Conservation (phyloP, 2,329 filamentous ascomycete species). For the Microcyclospora tardicrescens region DNA sequence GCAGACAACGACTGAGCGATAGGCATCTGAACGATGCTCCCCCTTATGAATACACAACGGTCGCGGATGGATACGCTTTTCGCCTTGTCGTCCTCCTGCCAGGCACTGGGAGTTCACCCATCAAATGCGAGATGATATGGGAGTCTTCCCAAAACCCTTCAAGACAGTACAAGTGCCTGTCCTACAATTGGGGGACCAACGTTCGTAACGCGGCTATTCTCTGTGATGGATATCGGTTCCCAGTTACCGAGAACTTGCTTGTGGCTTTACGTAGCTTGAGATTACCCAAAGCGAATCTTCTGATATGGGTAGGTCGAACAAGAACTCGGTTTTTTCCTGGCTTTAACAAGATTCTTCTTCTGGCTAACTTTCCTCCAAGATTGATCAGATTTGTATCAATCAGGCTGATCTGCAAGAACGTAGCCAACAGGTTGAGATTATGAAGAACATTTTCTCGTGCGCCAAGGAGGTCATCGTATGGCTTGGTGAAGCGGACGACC, state of each 20-base stretch:
- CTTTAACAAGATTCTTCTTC: constrained; percentile 5
- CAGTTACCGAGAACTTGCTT: constrained; percentile 18
- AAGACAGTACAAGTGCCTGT: constrained; percentile 14
- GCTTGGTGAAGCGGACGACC: constrained; percentile 17
- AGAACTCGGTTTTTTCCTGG: constrained; percentile 1
- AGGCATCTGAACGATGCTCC: constrained; percentile 7
- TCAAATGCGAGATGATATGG: constrained; percentile 13
- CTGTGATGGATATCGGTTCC: constrained; percentile 16
- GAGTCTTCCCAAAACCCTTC: constrained; percentile 12
- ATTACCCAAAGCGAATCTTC: constrained; percentile 14
- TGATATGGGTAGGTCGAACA: constrained; percentile 16
- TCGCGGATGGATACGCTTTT: constrained; percentile 17
- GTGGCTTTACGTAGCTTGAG: constrained; percentile 12
- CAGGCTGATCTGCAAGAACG: constrained; percentile 21
- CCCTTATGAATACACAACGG: constrained; percentile 12
- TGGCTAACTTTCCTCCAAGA: not conserved
- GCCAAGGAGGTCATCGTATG: constrained; percentile 17
- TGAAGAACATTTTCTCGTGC: constrained; percentile 22
- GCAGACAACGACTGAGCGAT: constrained; percentile 10
- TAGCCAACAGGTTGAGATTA: constrained; percentile 22
- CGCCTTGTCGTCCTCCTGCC: constrained; percentile 14
- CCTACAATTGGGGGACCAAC: constrained; percentile 18
- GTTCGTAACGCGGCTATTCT: constrained; percentile 14
- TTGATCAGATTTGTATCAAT: constrained; percentile 23
- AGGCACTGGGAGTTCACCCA: constrained; percentile 8